Base-by-base conservation (phyloP, 768 basidiomycete genomes). In the Amanita phalloides region DNA sequence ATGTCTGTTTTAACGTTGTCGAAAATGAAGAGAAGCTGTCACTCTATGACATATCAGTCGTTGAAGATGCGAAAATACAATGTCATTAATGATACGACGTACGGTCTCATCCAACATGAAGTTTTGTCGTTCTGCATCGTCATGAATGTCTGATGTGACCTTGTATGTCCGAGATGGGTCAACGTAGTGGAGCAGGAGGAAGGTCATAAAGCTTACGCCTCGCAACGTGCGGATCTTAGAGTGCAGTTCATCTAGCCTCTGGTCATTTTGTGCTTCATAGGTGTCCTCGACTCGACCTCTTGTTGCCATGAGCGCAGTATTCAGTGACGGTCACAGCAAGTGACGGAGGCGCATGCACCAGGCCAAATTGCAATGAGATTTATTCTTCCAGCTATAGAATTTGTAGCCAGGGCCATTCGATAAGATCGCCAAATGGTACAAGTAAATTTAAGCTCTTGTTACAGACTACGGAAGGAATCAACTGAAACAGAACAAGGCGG, bases 71-170 rank as follows among this genome's bases (percentile, higher is more conserved):
- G 10, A 4, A 4, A 23, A 4, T 1, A 10, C 41, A 11, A 23
- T 4, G n/a, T 3, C 3, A 20, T 5, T 9, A 41, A 17, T 23
- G 7, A 2, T 7, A 41, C 4, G n/a, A 6, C 83, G 55, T 54
- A 89, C 89, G 2, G 88, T 81, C 36, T 84, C 79, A 58, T 92
- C 88, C 23, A 93, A 70, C 49, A 84, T 77, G 2, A 77, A 61
- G 60, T 92, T 91, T 68, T 92, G 90, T 8, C 82, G 71, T 66
- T 93, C 90, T 1, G 84, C 84, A 60, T 92, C 90, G 55, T 81
- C 77, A 62, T 93, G 75, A 36, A 93, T 90, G 68, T 93, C 90
- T 2, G 80, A 86, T 10, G 90, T 92, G n/a, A 93, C 75, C 89
- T 92, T 35, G 43, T 17, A 36, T 45, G 56, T 14, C 38, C 35